Evolutionary conservation across 2,329 filamentous ascomycete species (phyloP).

Genomic region (Diaporthe aspalathi): DNA sequence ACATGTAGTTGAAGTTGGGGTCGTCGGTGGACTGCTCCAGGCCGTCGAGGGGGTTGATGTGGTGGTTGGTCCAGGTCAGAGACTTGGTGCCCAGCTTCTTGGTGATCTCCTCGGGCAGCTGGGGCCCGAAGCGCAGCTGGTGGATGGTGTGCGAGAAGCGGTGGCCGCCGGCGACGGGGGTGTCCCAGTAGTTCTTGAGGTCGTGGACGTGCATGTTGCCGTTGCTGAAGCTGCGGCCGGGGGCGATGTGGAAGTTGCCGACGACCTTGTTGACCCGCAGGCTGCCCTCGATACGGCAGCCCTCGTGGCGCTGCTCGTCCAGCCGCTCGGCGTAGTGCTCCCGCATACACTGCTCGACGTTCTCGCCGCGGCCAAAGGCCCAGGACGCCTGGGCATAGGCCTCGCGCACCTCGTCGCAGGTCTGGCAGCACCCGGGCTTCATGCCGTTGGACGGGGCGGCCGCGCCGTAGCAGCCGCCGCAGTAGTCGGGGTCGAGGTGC

Average conservation of each 20-base stretch:
- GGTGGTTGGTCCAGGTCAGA: conserved; percentile 84
- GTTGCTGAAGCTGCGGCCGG: conserved; percentile 94
- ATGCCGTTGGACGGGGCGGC: conserved; percentile 74
- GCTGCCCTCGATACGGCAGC: conserved; percentile 91
- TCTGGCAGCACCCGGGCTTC: conserved; percentile 95
- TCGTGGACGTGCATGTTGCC: conserved; percentile 99
- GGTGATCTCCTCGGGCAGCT: conserved; percentile 79
- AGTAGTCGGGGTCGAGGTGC: conserved; percentile 93
- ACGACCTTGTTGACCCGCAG: conserved; percentile 98
- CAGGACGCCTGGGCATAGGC: conserved; percentile 90
- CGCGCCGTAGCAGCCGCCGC: conserved; percentile 92
- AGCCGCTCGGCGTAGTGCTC: conserved; percentile 94
- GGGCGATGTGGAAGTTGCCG: conserved; percentile 98
- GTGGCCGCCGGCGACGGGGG: conserved; percentile 75
- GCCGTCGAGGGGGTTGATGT: conserved; percentile 89
- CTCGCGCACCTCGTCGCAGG: conserved; percentile 95
- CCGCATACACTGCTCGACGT: conserved; percentile 93
- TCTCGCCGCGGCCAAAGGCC: conserved; percentile 93
- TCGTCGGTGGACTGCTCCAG: conserved; percentile 82
- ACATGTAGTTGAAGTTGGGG: conserved; percentile 95
- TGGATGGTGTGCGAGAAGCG: conserved; percentile 92
- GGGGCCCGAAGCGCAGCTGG: conserved; percentile 90
- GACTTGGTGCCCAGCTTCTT: conserved; percentile 67
- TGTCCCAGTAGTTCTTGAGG: conserved; percentile 92
- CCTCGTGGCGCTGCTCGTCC: conserved; percentile 88